Conservation (phyloP, 2,329 filamentous ascomycete genomes). For the Alternaria burnsii region DNA sequence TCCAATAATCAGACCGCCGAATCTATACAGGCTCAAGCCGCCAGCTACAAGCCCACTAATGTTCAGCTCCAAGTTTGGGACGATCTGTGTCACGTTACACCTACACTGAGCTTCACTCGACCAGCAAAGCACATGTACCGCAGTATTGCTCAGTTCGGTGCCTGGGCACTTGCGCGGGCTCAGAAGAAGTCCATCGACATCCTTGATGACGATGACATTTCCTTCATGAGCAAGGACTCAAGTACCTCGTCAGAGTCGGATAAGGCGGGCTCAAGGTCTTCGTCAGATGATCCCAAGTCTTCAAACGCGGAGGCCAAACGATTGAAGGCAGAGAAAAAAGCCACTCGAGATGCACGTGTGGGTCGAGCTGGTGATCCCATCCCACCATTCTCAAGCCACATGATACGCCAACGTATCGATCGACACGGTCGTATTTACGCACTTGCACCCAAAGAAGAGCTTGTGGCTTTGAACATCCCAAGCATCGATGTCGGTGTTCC, state of each 20-base stretch:
- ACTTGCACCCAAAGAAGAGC: constrained; percentile 69
- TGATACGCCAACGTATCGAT: constrained; percentile 90
- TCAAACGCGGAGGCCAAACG: constrained; percentile 23
- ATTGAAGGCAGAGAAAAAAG: constrained; percentile 24
- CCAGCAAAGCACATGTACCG: constrained; percentile 97
- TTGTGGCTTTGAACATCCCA: constrained; percentile 72
- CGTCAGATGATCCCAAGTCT: constrained; percentile 34
- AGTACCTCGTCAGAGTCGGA: constrained; percentile 25
- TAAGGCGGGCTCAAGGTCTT: constrained; percentile 26
- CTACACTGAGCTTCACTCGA: constrained; percentile 93
- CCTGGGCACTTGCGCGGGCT: constrained; percentile 86
- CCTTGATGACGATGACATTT: constrained; percentile 78
- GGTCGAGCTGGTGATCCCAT: constrained; percentile 88
- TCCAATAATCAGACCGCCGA: constrained; percentile 58
- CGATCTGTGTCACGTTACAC: constrained; percentile 88
- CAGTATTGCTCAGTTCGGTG: constrained; percentile 89
- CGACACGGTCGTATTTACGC: constrained; percentile 77
- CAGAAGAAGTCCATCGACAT: constrained; percentile 84
- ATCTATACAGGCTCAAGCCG: constrained; percentile 68
- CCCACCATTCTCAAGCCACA: constrained; percentile 80
- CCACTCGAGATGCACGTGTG: constrained; percentile 54
- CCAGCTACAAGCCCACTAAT: constrained; percentile 81
- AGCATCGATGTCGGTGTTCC: constrained; percentile 76
- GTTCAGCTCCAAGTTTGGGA: constrained; percentile 98
- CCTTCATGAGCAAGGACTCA: constrained; percentile 71